Conservation (phyloP, 2,329 filamentous ascomycete species). For the Aspergillus floridensis region DNA sequence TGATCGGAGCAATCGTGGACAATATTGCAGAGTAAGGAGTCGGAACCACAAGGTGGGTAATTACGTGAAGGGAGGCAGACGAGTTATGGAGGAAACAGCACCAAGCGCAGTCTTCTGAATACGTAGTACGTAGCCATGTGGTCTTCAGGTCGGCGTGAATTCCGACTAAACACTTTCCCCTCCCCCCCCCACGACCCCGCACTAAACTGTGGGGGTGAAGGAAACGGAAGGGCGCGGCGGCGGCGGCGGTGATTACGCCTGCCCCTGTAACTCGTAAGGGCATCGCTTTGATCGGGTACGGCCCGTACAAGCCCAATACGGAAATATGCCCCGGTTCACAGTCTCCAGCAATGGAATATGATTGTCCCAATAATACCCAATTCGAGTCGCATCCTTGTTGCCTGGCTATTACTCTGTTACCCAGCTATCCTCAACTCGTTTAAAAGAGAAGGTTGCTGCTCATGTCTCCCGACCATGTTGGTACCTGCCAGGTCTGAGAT, state of each 20-base stretch:
- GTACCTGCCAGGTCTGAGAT: slow-evolving; percentile 37
- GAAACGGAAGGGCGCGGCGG: background rate
- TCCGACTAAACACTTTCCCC: background rate
- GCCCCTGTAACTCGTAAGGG: too few relatives aligned
- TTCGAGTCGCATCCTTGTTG: background rate
- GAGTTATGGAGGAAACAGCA: background rate
- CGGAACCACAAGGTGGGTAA: background rate
- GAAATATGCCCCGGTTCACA: background rate
- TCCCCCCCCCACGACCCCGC: background rate
- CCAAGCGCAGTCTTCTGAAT: background rate
- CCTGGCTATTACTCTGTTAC: background rate
- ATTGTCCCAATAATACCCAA: background rate
- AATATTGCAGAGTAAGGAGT: background rate
- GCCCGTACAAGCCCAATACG: background rate
- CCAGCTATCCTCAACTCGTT: background rate
- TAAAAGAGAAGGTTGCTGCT: slow-evolving; percentile 37
- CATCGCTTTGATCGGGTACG: background rate
- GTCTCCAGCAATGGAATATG: background rate
- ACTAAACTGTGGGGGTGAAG: background rate
- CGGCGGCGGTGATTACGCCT: background rate
- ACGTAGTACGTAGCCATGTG: background rate
- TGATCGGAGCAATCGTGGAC: background rate
- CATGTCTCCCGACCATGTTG: slow-evolving; percentile 44
- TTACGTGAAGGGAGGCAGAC: background rate
- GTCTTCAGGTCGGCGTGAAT: background rate